These are phyloP conservation scores for Gelatoporia subvermispora DNA, from an alignment of 768 basidiomycete genomes.

Conservation along the genomic window DNA sequence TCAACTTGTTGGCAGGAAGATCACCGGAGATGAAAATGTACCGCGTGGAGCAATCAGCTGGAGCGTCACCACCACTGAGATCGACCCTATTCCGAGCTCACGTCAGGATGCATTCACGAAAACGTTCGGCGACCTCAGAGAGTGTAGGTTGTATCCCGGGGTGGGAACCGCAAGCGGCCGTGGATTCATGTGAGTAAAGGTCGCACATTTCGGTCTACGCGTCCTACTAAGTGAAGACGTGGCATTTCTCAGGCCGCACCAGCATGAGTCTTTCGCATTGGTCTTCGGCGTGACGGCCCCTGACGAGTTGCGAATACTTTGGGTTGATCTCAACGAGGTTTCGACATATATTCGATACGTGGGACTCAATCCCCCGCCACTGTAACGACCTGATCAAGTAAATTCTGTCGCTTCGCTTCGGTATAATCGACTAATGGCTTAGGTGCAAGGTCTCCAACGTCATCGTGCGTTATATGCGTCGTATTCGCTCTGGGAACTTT, in stretches of 20 bases:
- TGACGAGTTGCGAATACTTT: constrained; percentile 2
- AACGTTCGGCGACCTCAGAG: not conserved
- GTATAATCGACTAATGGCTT: too few species aligned
- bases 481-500: too few species aligned
- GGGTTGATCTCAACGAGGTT: constrained; percentile 7
- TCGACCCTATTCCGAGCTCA: not conserved
- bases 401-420: too few species aligned
- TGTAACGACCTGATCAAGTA: too few species aligned
- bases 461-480: too few species aligned
- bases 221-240: not conserved
- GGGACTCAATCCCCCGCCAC: not conserved
- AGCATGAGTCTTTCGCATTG: not conserved
- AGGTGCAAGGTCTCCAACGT: too few species aligned
- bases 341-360: constrained; percentile 7
- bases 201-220: too few species aligned
- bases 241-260: constrained; percentile 3
- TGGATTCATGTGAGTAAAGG: constrained; percentile 12
- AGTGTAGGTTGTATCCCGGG: constrained; percentile 3
- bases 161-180: constrained; percentile 8
- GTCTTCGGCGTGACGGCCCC: constrained; percentile 6
- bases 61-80: not conserved
- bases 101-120: not conserved
- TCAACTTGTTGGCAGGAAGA: constrained; percentile 9
- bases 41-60: constrained; percentile 14
- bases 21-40: constrained; percentile 18